Conservation (phyloP, 164 flowering plant species). For the Vitis riparia region DNA sequence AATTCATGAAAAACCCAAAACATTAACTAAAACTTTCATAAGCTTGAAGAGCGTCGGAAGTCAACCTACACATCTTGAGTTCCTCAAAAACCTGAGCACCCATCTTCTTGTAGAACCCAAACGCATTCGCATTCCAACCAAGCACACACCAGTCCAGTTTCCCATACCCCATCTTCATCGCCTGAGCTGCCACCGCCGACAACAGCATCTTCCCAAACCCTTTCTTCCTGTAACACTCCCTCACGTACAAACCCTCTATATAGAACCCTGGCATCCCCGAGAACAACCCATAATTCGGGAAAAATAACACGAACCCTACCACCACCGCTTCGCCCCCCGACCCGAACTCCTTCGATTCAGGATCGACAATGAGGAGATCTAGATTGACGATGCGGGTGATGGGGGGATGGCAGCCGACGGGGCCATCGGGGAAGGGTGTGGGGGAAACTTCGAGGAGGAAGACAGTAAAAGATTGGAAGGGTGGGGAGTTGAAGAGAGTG, state of each 20-base stretch:
- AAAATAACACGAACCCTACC: slow-evolving; percentile 82
- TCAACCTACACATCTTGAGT: slow-evolving; percentile 81
- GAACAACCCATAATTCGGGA: slow-evolving; percentile 76
- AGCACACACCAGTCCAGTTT: slow-evolving; percentile 90
- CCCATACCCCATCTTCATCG: slow-evolving; percentile 76
- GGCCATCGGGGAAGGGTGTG: slow-evolving; percentile 29
- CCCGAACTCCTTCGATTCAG: slow-evolving; percentile 43
- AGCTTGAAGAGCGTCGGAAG: slow-evolving; percentile 61
- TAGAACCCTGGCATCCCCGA: slow-evolving; percentile 82
- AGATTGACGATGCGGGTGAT: slow-evolving; percentile 37
- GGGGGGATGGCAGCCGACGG: slow-evolving; percentile 12
- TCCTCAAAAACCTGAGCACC: slow-evolving; percentile 75
- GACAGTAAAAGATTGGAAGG: slow-evolving; percentile 82
- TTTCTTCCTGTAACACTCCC: slow-evolving; percentile 76
- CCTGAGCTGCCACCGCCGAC: slow-evolving; percentile 74
- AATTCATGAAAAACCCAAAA: too few relatives aligned
- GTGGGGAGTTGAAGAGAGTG: slow-evolving; percentile 72
- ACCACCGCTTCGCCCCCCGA: slow-evolving; percentile 31
- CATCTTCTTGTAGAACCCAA: slow-evolving; percentile 80
- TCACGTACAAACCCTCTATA: slow-evolving; percentile 75
- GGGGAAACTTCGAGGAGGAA: slow-evolving; percentile 69
- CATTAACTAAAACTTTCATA: too few relatives aligned
- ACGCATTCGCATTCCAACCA: slow-evolving; percentile 90
- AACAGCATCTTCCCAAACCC: slow-evolving; percentile 75
- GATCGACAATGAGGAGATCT: slow-evolving; percentile 44